These are phyloP conservation scores for Aspergillus eucalypticola DNA, from an alignment of 2,329 filamentous ascomycete species.

Conservation along the genomic window DNA sequence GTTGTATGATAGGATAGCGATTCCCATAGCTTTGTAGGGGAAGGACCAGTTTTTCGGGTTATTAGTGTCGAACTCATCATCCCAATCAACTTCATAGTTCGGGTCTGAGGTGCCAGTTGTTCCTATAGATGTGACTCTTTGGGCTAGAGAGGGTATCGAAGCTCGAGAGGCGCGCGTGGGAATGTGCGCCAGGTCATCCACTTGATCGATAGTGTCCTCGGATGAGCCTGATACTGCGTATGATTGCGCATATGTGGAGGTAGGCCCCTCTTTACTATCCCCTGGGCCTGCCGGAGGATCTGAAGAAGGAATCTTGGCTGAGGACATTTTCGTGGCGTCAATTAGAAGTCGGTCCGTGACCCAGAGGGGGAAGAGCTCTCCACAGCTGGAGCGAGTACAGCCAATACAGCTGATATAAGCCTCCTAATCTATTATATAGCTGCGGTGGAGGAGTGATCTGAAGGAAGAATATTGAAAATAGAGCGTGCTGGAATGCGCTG, in stretches of 20 bases:
- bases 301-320: slow-evolving; percentile 6
- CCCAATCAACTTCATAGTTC: slow-evolving; percentile 73
- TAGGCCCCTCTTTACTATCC: slow-evolving; percentile 15
- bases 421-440: neutral
- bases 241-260: slow-evolving; percentile 25
- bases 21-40: slow-evolving; percentile 57
- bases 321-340: slow-evolving; percentile 21
- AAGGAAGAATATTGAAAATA: neutral
- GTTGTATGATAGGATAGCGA: slow-evolving; percentile 59
- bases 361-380: neutral
- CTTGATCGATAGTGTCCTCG: slow-evolving; percentile 27
- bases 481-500: neutral
- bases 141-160: slow-evolving; percentile 39
- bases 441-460: neutral
- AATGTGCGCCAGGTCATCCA: slow-evolving; percentile 29
- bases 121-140: slow-evolving; percentile 47
- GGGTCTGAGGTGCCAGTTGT: slow-evolving; percentile 52
- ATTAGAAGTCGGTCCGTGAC: neutral
- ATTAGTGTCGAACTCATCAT: slow-evolving; percentile 58
- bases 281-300: neutral
- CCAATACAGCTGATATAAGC: neutral
- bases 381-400: neutral
- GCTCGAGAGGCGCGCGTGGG: slow-evolving; percentile 33
- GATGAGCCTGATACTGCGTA: slow-evolving; percentile 31
- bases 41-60: slow-evolving; percentile 71